Conservation (phyloP, 495 filamentous ascomycete genomes). For the Neurospora sp. region DNA sequence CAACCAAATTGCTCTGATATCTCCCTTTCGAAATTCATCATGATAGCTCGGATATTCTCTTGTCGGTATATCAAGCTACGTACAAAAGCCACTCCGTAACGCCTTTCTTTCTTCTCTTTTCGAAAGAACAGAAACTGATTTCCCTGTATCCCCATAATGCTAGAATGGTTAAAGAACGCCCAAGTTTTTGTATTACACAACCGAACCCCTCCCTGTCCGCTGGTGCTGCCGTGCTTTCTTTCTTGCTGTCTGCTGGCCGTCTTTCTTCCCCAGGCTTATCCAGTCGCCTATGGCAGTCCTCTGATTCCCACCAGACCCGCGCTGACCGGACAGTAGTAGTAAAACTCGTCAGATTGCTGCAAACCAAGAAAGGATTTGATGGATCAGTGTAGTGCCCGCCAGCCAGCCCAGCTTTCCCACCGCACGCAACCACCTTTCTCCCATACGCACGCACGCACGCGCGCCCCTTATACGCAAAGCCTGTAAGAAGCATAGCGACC, state of each 20-base stretch:
- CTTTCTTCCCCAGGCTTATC: not conserved
- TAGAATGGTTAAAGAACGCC: not conserved
- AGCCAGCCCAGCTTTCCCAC: not conserved
- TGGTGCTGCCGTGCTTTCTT: not conserved
- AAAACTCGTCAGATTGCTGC: too few species aligned
- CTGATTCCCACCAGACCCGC: not conserved
- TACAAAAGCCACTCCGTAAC: not conserved
- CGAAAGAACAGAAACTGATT: not conserved
- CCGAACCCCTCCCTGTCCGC: not conserved
- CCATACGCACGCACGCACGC: not conserved
- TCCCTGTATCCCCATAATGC: not conserved
- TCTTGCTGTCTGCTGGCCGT: not conserved
- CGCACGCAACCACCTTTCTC: not conserved
- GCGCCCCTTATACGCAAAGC: conserved; percentile 36
- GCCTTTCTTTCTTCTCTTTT: not conserved
- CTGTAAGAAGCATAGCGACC: conserved; percentile 70
- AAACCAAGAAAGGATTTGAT: not conserved
- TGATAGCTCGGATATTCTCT: not conserved
- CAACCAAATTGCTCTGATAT: not conserved
- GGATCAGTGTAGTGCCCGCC: not conserved
- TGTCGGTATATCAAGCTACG: not conserved
- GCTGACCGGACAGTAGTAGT: not conserved
- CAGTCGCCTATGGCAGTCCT: not conserved
- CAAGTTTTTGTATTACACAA: not conserved
- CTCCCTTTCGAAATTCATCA: not conserved